Conservation (phyloP, 2,329 filamentous ascomycete genomes). For the Alternaria brassicae region DNA sequence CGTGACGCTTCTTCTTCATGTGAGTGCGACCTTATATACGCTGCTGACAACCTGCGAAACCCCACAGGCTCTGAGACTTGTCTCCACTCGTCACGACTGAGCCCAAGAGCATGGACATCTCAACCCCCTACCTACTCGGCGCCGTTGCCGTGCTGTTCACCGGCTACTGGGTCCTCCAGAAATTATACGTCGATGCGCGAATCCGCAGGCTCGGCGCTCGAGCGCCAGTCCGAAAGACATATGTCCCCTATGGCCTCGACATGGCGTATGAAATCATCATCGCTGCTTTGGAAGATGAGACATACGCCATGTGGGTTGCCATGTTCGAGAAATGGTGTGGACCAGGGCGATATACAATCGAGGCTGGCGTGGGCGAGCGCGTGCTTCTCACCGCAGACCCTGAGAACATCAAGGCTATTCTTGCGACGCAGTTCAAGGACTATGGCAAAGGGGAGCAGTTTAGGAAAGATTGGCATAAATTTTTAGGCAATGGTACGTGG, state of each 20-base stretch:
- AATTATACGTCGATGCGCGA: constrained; percentile 43
- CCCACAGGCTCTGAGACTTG: not conserved
- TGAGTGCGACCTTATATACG: constrained; percentile 13
- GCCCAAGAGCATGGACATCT: constrained; percentile 23
- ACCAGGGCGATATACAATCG: constrained; percentile 63
- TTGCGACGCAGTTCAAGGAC: constrained; percentile 85
- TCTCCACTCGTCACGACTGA: constrained; percentile 32
- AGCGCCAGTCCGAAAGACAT: constrained; percentile 52
- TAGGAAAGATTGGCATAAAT: constrained; percentile 76
- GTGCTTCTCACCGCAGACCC: constrained; percentile 79
- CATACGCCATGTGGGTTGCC: constrained; percentile 67
- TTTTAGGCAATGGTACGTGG: constrained; percentile 73
- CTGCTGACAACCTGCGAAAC: constrained; percentile 1
- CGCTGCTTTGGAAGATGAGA: constrained; percentile 61
- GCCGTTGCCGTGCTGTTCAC: constrained; percentile 29
- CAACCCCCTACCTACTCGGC: constrained; percentile 33
- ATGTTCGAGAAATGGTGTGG: constrained; percentile 56
- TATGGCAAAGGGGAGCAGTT: constrained; percentile 83
- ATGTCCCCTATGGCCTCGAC: constrained; percentile 64
- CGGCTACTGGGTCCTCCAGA: constrained; percentile 23
- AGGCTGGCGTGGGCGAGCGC: constrained; percentile 65
- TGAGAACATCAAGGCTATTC: constrained; percentile 88
- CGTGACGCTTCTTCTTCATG: constrained; percentile 1
- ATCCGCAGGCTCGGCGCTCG: constrained; percentile 54
- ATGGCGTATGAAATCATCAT: constrained; percentile 66